Conservation (phyloP, 345 rosid species). For the Salix viminalis region DNA sequence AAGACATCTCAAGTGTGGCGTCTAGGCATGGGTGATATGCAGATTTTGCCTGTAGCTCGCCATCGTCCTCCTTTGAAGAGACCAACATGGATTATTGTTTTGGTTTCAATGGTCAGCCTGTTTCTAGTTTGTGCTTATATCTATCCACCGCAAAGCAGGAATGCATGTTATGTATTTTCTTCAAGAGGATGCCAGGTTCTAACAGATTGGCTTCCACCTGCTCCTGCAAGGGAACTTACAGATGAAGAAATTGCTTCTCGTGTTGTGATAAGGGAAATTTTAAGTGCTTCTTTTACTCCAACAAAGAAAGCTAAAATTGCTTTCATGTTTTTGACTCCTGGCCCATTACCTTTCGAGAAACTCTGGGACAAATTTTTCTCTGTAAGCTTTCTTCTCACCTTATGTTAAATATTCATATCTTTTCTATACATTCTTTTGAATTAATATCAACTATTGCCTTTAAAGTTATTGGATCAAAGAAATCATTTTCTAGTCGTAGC, state of each 20-base stretch:
- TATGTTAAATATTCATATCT: neutral
- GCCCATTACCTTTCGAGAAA: conserved; percentile 85
- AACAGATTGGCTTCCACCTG: conserved; percentile 87
- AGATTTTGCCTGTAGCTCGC: conserved; percentile 61
- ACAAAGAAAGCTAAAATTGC: conserved; percentile 69
- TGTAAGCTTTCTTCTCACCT: conserved; percentile 33
- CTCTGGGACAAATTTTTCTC: conserved; percentile 87
- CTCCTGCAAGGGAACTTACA: conserved; percentile 62
- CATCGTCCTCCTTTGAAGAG: conserved; percentile 62
- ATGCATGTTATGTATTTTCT: conserved; percentile 76
- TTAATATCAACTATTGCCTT: neutral
- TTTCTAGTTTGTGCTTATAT: conserved; percentile 65
- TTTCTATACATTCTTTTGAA: neutral
- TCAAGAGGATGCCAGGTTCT: conserved; percentile 80
- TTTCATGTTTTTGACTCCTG: conserved; percentile 84
- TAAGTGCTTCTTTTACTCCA: conserved; percentile 46
- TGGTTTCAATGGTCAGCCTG: conserved; percentile 66
- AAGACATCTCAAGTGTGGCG: conserved; percentile 71
- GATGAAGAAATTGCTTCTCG: conserved; percentile 83
- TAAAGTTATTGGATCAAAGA: neutral
- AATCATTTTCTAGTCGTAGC: neutral
- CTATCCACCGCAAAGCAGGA: conserved; percentile 70
- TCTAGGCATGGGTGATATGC: conserved; percentile 61
- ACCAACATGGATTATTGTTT: conserved; percentile 76
- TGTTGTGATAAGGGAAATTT: conserved; percentile 63